Percentiles rank a stretch among this genome's conserved stretches.
Evolutionary conservation across 441 rosid genomes (phyloP).

Genomic region (Viola pubescens): DNA sequence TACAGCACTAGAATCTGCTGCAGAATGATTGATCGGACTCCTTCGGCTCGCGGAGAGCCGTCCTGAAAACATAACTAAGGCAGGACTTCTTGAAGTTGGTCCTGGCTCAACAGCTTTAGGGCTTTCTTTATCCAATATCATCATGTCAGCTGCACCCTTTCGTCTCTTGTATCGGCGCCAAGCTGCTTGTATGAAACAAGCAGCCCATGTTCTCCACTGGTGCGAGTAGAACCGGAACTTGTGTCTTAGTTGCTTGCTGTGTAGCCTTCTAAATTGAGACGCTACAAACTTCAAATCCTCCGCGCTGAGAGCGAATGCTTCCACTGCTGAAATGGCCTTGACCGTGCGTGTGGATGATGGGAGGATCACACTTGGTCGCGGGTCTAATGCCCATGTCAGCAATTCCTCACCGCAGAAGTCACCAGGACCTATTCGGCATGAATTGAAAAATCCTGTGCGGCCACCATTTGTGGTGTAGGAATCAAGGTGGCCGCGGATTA

Average conservation of each 20-base stretch:
- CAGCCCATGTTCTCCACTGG: slow-evolving; percentile 84
- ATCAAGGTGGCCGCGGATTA: slow-evolving; percentile 68
- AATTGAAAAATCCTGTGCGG: slow-evolving; percentile 70
- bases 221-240: slow-evolving; percentile 82
- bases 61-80: slow-evolving; percentile 23
- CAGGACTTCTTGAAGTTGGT: slow-evolving; percentile 9
- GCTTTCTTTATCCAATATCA: slow-evolving; percentile 41
- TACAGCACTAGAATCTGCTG: slow-evolving; percentile 38
- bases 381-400: slow-evolving; percentile 43
- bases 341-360: slow-evolving; percentile 75
- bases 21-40: slow-evolving; percentile 31
- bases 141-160: slow-evolving; percentile 36
- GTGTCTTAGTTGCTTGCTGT: slow-evolving; percentile 68
- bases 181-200: slow-evolving; percentile 72
- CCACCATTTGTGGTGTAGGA: slow-evolving; percentile 84
- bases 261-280: slow-evolving; percentile 70
- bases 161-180: slow-evolving; percentile 67
- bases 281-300: slow-evolving; percentile 79
- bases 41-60: slow-evolving; percentile 32
- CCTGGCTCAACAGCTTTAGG: slow-evolving; percentile 19
- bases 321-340: slow-evolving; percentile 59
- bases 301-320: slow-evolving; percentile 72
- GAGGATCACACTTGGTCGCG: slow-evolving; percentile 41
- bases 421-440: slow-evolving; percentile 59
- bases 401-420: slow-evolving; percentile 90